phyloP scores from a whole-genome alignment of 163 green algal genomes.

The Prototheca wickerhamii region DNA sequence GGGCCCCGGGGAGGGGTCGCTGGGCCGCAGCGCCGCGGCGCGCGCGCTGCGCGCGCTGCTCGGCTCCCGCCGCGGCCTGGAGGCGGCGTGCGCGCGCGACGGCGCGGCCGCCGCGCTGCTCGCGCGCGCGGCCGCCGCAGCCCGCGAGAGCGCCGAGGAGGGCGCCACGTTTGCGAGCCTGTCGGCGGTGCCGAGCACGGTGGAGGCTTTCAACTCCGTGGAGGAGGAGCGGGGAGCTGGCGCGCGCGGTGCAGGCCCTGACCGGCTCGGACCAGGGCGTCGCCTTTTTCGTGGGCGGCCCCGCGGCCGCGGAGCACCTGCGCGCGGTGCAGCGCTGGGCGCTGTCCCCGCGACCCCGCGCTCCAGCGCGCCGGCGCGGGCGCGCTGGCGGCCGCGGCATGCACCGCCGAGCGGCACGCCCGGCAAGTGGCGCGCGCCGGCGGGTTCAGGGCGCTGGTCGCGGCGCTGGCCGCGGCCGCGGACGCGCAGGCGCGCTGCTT shows the following conservation, averaged over 20 bases:
- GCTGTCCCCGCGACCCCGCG: background rate
- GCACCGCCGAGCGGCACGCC: too few relatives aligned
- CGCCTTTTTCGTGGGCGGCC: background rate
- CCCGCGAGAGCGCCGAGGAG: background rate
- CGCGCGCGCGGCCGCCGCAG: background rate
- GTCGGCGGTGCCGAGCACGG: background rate
- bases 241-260: background rate
- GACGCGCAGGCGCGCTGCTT: conserved; percentile 1
- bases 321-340: background rate
- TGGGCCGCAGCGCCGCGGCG: background rate
- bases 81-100: background rate
- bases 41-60: background rate
- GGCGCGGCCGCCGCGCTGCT: background rate
- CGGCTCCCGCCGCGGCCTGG: too few relatives aligned
- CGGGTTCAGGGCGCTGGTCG: too few relatives aligned
- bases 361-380: background rate
- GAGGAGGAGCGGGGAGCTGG: conserved; percentile 1
- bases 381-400: background rate
- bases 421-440: too few relatives aligned
- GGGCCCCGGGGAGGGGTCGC: background rate
- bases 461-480: background rate
- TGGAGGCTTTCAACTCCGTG: background rate
- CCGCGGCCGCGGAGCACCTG: background rate
- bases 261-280: background rate
- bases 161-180: background rate